These are phyloP conservation scores for Phylloporus rhodoxanthus DNA, from an alignment of 768 basidiomycete genomes.

Conservation along the genomic window DNA sequence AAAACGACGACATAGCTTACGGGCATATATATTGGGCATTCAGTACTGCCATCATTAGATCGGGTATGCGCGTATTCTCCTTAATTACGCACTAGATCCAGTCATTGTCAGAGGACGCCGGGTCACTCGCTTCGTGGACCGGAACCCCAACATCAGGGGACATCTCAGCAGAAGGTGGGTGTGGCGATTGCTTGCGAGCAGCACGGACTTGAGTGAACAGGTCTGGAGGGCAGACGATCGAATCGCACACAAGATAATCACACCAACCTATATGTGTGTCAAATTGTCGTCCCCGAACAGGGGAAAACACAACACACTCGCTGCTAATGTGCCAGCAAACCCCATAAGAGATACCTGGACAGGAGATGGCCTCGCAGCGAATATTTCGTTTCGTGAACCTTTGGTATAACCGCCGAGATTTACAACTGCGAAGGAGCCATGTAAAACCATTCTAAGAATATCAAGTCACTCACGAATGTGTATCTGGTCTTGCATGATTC, in stretches of 20 bases:
- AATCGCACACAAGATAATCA: slow-evolving; percentile 43
- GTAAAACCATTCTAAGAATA: not conserved
- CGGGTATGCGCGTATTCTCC: not conserved
- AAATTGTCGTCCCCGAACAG: not conserved
- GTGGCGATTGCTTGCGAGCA: slow-evolving; percentile 12
- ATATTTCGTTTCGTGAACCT: slow-evolving; percentile 47
- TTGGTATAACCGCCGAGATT: slow-evolving; percentile 49
- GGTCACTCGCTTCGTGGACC: slow-evolving; percentile 37
- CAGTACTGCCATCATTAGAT: slow-evolving; percentile 29
- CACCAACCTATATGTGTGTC: slow-evolving; percentile 36
- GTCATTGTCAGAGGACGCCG: slow-evolving; percentile 31
- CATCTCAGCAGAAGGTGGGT: not conserved
- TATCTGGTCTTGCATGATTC: slow-evolving; percentile 38
- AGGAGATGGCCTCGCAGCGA: slow-evolving; percentile 44
- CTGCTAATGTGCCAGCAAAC: slow-evolving; percentile 44
- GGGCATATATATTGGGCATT: slow-evolving; percentile 44
- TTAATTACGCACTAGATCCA: slow-evolving; percentile 41
- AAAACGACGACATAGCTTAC: slow-evolving; percentile 21
- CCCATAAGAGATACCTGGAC: slow-evolving; percentile 48
- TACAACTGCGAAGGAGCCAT: slow-evolving; percentile 29
- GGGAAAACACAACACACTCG: slow-evolving; percentile 21
- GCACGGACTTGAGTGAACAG: slow-evolving; percentile 31
- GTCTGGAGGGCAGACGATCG: slow-evolving; percentile 39
- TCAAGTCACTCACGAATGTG: slow-evolving; percentile 36
- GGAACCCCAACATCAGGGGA: slow-evolving; percentile 27